Evolutionary conservation across 2,329 filamentous ascomycete genomes (phyloP).

Genomic region (Madurella mycetomatis): DNA sequence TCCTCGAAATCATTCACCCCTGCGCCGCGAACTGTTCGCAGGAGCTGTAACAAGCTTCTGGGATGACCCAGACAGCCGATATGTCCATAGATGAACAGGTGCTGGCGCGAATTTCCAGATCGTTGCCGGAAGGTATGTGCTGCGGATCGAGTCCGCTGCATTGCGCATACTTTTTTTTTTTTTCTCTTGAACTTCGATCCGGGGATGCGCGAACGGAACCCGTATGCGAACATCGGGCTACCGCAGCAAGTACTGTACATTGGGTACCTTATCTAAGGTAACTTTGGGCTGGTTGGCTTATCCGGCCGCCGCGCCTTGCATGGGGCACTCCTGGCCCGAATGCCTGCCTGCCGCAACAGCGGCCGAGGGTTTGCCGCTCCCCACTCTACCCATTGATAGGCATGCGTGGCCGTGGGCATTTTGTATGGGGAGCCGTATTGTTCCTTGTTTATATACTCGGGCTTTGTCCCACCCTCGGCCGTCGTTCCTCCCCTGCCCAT

Average conservation of each 20-base stretch:
- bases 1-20: not conserved
- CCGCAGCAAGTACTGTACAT: not conserved
- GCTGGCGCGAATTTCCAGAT: slow-evolving; percentile 2
- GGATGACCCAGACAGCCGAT: not conserved
- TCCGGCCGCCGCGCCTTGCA: not conserved
- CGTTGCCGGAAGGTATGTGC: not conserved
- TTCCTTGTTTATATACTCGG: not conserved
- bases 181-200: slow-evolving; percentile 1
- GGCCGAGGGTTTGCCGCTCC: not conserved
- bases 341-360: not conserved
- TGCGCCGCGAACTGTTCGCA: too few relatives aligned
- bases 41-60: too few relatives aligned
- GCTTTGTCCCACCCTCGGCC: not conserved
- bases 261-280: not conserved
- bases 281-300: not conserved
- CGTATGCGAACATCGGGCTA: slow-evolving; percentile 7
- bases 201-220: slow-evolving; percentile 2
- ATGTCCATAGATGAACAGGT: not conserved
- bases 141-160: not conserved
- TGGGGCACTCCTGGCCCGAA: not conserved
- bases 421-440: not conserved
- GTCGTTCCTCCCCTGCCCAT: not conserved
- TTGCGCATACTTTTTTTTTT: slow-evolving; percentile 8
- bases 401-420: not conserved
- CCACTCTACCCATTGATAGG: not conserved